phyloP scores from a whole-genome alignment of 169 alveolate genomes.

The Amoebophrya sp. region DNA sequence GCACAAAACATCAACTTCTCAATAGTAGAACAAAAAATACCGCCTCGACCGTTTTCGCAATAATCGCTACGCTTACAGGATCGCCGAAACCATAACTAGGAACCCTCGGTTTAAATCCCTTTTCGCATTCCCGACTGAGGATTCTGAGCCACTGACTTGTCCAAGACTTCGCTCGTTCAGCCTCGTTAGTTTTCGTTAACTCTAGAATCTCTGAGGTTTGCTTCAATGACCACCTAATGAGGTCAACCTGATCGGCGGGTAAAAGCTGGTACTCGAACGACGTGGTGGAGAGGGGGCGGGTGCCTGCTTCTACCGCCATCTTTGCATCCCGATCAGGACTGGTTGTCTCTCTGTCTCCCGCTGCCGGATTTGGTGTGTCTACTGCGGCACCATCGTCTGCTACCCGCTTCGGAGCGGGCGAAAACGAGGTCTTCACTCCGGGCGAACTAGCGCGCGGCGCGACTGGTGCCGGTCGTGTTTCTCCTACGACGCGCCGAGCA shows the following conservation, averaged over 20 bases:
- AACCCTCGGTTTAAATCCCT: constrained; percentile 41
- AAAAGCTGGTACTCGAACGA: constrained; percentile 32
- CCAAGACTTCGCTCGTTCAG: constrained; percentile 33
- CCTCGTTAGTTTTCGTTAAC: neutral
- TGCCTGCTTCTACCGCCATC: too few species aligned
- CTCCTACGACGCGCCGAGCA: neutral
- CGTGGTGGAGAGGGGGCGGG: too few species aligned
- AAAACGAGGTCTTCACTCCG: too few species aligned
- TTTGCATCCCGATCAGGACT: too few species aligned
- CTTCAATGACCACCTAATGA: constrained; percentile 39
- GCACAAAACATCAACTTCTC: too few species aligned
- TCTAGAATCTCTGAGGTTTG: constrained; percentile 30
- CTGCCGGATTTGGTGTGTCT: too few species aligned
- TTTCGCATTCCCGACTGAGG: neutral
- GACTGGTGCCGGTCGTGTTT: neutral
- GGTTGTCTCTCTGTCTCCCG: too few species aligned
- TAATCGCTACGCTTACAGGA: neutral
- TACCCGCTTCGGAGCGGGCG: too few species aligned
- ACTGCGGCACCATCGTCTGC: too few species aligned
- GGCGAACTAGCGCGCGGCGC: neutral
- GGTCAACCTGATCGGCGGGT: constrained; percentile 37
- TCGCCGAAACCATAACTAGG: neutral
- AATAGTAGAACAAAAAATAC: too few species aligned
- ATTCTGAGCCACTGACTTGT: constrained; percentile 40
- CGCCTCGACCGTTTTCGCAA: neutral